phyloP scores from a whole-genome alignment of 1,139 yeast genomes.

The Saccharomyces pastorianus region DNA sequence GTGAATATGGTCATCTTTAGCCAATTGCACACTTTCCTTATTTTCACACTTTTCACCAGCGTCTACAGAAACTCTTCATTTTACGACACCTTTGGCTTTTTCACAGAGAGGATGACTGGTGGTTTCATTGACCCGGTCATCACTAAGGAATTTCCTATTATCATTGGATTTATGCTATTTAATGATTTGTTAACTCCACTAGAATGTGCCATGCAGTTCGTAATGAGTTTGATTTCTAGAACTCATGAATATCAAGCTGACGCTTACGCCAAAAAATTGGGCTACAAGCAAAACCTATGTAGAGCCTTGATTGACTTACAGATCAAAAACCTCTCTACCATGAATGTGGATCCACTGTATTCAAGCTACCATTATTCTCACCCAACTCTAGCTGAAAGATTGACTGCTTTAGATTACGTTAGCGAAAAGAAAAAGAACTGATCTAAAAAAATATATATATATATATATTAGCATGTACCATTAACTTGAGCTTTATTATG shows the following conservation, averaged over 20 bases:
- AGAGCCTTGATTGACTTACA: conserved; percentile 67
- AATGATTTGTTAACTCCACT: conserved; percentile 70
- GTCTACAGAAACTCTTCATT: conserved; percentile 73
- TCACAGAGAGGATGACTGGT: conserved; percentile 17
- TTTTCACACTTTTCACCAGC: conserved; percentile 67
- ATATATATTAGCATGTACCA: not conserved
- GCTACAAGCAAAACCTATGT: conserved; percentile 61
- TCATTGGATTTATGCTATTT: conserved; percentile 74
- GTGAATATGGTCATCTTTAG: conserved; percentile 57
- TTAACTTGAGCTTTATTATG: not conserved
- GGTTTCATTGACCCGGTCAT: conserved; percentile 16
- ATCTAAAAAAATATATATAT: not conserved
- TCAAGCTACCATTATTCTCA: conserved; percentile 86
- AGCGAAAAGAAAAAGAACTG: conserved; percentile 36
- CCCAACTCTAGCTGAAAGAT: conserved; percentile 84
- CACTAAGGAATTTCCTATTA: conserved; percentile 48
- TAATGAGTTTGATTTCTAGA: conserved; percentile 65
- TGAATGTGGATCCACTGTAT: conserved; percentile 84
- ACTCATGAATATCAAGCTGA: conserved; percentile 92
- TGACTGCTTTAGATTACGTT: conserved; percentile 57
- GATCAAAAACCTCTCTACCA: conserved; percentile 69
- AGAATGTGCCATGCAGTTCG: conserved; percentile 59
- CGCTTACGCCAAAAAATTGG: conserved; percentile 66
- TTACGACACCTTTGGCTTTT: conserved; percentile 72
- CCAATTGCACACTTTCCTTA: conserved; percentile 55